Base-by-base conservation (phyloP, 768 basidiomycete genomes). In the Gautieria morchelliformis region DNA sequence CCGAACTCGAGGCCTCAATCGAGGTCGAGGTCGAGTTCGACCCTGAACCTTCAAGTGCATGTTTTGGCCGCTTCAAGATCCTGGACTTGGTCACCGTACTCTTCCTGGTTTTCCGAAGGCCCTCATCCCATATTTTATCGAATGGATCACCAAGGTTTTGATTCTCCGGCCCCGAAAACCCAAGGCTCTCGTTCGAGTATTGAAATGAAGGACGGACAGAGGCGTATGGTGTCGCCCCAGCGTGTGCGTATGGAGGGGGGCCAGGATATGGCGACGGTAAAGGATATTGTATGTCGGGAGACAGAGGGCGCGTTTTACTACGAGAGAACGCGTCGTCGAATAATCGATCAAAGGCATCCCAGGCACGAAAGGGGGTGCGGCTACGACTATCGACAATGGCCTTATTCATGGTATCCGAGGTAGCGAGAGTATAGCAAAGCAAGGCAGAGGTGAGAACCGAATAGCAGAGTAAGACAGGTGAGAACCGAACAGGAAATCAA, bases 291-390 rank as follows among this genome's bases (percentile, higher is more conserved):
- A 48, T 35, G 35, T 37, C 46, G 19, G 45, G 56, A 17, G 20
- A 46, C 20, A 32, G 11, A 27, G 56, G 11, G 35, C 32, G 45
- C 20, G 45, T 10, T 41, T 57, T 57, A 24, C 24, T 57, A 19
- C 56, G 56, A 20, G 56, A 48, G 27, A 57, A 48, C 14, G 56
- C 56, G 32, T 57, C 56, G 17, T 57, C 56, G 33, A 57, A 57
- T 6, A 57, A 19, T 20, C 48, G 45, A 35, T 57, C 56, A 33
- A 57, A 57, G n/a, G 56, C 56, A n/a, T 57, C 56, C 56, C 56
- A 57, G 14, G 53, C 19, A 30, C 48, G 48, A n/a, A 49, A 49
- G 27, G 48, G 51, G 20, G 32, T 37, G 35, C 37, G 32, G 37
- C 24, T 27, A 30, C 49, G 32, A 32, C 7, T 40, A n/a, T 52